phyloP scores from a whole-genome alignment of 768 basidiomycete species.

The Agrocybe chaxingu region DNA sequence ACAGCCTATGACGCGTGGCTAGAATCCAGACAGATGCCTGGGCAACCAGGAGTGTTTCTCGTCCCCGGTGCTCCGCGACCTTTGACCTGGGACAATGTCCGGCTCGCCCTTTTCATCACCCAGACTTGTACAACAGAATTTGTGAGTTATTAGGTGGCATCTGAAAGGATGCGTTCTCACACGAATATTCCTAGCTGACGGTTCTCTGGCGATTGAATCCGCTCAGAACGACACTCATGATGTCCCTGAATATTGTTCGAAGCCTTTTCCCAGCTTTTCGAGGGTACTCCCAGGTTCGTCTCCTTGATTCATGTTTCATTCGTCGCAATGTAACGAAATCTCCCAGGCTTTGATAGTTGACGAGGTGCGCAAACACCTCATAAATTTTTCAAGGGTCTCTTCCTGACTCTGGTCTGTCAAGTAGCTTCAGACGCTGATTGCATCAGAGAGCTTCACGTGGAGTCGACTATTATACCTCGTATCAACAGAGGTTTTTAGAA shows the following conservation, averaged over 20 bases:
- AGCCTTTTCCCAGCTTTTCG: conserved; percentile 80
- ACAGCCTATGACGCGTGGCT: conserved; percentile 54
- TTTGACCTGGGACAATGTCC: conserved; percentile 53
- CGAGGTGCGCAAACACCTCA: conserved; percentile 50
- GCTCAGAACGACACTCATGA: conserved; percentile 65
- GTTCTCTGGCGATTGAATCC: conserved; percentile 57
- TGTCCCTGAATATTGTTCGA: conserved; percentile 65
- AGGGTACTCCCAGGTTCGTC: conserved; percentile 72
- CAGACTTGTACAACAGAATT: conserved; percentile 55
- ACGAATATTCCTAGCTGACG: conserved; percentile 29
- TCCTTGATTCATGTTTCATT: conserved; percentile 7
- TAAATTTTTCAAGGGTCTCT: conserved; percentile 11
- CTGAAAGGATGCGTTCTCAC: conserved; percentile 4
- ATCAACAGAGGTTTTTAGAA: conserved; percentile 59
- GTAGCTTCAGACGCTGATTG: conserved; percentile 68
- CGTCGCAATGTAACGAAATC: conserved; percentile 18
- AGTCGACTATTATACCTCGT: conserved; percentile 56
- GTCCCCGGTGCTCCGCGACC: conserved; percentile 69
- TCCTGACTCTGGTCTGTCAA: conserved; percentile 13
- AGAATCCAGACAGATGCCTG: conserved; percentile 50
- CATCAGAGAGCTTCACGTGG: conserved; percentile 73
- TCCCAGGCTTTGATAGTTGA: conserved; percentile 73
- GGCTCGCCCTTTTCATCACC: conserved; percentile 54
- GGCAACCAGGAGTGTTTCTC: conserved; percentile 41
- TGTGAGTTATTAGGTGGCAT: conserved; percentile 26